These are phyloP conservation scores for Aspergillus arachidicola DNA, from an alignment of 2,329 filamentous ascomycete genomes.

Conservation along the genomic window DNA sequence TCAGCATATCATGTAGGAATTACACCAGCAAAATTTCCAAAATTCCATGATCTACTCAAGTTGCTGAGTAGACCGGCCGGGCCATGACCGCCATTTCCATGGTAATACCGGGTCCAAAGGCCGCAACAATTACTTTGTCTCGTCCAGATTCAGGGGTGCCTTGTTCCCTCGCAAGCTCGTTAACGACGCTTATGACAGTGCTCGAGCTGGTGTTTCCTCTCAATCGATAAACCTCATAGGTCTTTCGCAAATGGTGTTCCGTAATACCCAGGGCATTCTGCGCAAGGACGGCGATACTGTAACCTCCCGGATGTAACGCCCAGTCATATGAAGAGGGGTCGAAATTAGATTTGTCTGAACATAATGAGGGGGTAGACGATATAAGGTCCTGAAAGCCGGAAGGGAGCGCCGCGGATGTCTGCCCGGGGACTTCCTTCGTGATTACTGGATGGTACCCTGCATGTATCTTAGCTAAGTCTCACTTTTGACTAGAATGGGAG, in stretches of 20 bases:
- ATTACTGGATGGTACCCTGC: not conserved
- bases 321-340: not conserved
- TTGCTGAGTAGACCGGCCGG: not conserved
- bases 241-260: not conserved
- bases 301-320: slow-evolving; percentile 6
- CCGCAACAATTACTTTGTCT: not conserved
- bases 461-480: not conserved
- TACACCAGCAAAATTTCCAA: no score
- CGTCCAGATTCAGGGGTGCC: not conserved
- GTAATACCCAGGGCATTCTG: not conserved
- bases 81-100: not conserved
- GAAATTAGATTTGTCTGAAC: not conserved
- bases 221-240: not conserved
- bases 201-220: slow-evolving; percentile 1
- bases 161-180: not conserved
- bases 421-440: not conserved
- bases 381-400: not conserved
- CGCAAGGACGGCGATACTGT: not conserved
- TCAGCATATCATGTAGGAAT: no score
- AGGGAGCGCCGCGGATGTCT: not conserved
- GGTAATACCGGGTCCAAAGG: slow-evolving; percentile 6
- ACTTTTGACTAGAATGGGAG: not conserved
- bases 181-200: slow-evolving; percentile 1
- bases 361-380: not conserved
- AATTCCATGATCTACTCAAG: not conserved